Evolutionary conservation across 2,329 filamentous ascomycete genomes (phyloP).

Genomic region (Phyllosticta ampelicida): DNA sequence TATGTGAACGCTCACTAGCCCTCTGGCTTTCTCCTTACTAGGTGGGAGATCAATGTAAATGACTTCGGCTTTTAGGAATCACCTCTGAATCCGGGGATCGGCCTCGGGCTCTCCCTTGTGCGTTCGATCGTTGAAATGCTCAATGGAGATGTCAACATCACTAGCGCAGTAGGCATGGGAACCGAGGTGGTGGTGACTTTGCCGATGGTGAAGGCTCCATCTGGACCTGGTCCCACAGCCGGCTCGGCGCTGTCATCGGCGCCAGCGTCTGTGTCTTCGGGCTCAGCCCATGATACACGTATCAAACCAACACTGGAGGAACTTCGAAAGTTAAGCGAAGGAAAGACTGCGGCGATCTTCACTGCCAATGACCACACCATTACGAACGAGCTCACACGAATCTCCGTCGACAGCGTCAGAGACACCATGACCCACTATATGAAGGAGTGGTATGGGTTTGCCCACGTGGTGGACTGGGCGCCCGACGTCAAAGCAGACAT

Average conservation of each 20-base stretch:
- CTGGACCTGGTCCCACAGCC: not conserved
- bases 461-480: constrained; percentile 8
- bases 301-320: constrained; percentile 14
- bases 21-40: too few relatives aligned
- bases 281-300: constrained; percentile 12
- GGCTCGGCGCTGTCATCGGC: constrained; percentile 2
- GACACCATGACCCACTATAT: constrained; percentile 12
- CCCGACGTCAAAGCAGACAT: constrained; percentile 9
- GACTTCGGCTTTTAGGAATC: constrained; percentile 37
- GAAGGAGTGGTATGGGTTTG: constrained; percentile 14
- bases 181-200: constrained; percentile 45
- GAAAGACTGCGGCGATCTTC: constrained; percentile 11
- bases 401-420: not conserved
- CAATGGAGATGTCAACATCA: constrained; percentile 48
- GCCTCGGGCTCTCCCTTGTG: constrained; percentile 57
- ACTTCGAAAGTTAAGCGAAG: constrained; percentile 9
- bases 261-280: constrained; percentile 11
- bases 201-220: constrained; percentile 21
- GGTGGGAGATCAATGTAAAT: too few relatives aligned
- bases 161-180: constrained; percentile 41
- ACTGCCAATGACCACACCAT: not conserved
- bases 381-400: not conserved
- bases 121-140: constrained; percentile 47
- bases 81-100: constrained; percentile 47
- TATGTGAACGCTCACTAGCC: too few relatives aligned